Conservation (phyloP, 2,329 filamentous ascomycete genomes). For the Trichoderma afroharzianum region DNA sequence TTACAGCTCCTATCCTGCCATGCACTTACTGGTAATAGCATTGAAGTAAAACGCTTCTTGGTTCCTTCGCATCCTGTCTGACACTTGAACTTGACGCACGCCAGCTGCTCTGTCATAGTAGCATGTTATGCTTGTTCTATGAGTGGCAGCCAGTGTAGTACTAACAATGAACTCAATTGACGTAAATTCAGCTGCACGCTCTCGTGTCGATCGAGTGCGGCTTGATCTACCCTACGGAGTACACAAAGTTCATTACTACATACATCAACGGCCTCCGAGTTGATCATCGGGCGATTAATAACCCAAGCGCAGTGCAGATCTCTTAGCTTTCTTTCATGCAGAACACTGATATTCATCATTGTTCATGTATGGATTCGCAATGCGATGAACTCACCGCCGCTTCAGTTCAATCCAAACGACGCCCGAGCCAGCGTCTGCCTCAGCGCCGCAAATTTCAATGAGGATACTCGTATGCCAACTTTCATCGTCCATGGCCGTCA, state of each 20-base stretch:
- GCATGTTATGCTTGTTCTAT: neutral
- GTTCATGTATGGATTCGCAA: neutral
- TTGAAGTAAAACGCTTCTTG: neutral
- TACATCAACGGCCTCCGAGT: neutral
- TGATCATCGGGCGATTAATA: neutral
- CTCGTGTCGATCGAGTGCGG: neutral
- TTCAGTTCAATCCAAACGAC: neutral
- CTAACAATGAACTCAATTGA: neutral
- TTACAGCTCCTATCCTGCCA: too few species aligned
- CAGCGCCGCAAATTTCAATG: neutral
- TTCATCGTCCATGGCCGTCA: neutral
- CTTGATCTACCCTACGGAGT: neutral
- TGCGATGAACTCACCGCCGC: neutral
- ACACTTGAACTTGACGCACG: neutral
- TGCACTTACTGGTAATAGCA: too few species aligned
- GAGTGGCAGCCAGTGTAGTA: neutral
- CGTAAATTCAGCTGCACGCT: neutral
- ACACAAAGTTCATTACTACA: neutral
- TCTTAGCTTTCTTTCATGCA: neutral
- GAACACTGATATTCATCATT: neutral
- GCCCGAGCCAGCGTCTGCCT: neutral
- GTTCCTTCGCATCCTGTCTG: neutral
- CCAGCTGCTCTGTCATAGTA: neutral
- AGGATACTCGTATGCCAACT: neutral
- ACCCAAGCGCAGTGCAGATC: neutral